Percentiles rank a stretch among this genome's conserved stretches.
Conservation (phyloP, 2,329 filamentous ascomycete species). For the Xylaria sp. region DNA sequence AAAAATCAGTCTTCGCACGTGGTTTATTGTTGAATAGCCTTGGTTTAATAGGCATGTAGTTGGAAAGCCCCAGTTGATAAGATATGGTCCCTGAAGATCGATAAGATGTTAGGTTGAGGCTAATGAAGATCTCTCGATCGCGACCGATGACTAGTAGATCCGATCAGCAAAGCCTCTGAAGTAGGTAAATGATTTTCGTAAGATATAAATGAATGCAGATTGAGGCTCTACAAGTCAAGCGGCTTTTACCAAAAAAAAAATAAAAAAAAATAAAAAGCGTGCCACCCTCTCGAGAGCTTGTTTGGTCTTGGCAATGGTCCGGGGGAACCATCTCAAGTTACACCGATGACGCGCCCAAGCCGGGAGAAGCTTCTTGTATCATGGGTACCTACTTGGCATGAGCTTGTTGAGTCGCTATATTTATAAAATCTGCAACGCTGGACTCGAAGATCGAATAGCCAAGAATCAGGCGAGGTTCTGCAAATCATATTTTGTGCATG, state of each 20-base stretch:
- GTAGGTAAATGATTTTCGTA: conserved; percentile 20
- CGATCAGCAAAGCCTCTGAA: conserved; percentile 15
- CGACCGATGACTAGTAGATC: conserved; percentile 20
- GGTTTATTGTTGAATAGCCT: background rate
- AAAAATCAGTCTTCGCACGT: background rate
- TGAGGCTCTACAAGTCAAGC: background rate
- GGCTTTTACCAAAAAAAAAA: background rate
- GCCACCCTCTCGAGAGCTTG: background rate
- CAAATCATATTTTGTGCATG: background rate
- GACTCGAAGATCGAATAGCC: background rate
- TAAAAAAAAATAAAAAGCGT: background rate
- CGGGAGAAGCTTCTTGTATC: background rate
- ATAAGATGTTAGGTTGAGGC: conserved; percentile 17
- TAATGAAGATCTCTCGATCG: conserved; percentile 25
- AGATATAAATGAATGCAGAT: background rate
- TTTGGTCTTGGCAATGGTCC: conserved; percentile 9
- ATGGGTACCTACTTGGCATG: conserved; percentile 1
- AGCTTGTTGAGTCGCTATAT: background rate
- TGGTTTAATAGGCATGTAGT: background rate
- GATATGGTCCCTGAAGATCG: conserved; percentile 26
- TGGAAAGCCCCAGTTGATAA: background rate
- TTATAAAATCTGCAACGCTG: background rate
- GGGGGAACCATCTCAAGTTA: background rate
- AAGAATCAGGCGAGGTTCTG: background rate
- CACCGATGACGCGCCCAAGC: conserved; percentile 11